Percentiles rank a stretch among this genome's conserved stretches.
Evolutionary conservation across 2,329 filamentous ascomycete species (phyloP).

Genomic region (Mollisia scopiformis): DNA sequence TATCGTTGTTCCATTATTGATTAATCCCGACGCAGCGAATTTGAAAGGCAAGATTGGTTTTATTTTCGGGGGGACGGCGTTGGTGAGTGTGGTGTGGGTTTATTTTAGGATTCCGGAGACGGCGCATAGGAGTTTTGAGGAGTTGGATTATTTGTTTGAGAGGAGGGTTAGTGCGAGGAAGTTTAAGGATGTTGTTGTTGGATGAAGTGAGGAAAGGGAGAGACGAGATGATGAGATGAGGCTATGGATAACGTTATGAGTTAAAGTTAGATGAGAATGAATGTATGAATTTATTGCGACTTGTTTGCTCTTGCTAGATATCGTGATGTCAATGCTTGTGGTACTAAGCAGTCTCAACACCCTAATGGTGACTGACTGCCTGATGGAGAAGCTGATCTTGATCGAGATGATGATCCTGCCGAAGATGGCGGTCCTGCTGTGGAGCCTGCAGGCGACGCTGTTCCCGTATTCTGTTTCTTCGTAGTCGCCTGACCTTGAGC

Average conservation of each 20-base stretch:
- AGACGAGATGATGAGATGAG: neutral
- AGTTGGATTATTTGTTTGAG: slow-evolving; percentile 27
- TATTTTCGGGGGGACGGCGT: slow-evolving; percentile 41
- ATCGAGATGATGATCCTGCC: no score
- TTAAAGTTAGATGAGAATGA: neutral
- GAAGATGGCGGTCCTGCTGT: no score
- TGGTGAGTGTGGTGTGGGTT: slow-evolving; percentile 38
- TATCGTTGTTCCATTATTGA: slow-evolving; percentile 41
- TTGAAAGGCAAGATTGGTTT: slow-evolving; percentile 46
- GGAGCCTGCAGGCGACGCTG: neutral
- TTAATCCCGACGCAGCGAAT: slow-evolving; percentile 42
- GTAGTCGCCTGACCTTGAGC: neutral
- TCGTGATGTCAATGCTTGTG: no score
- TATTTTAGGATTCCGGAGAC: slow-evolving; percentile 44
- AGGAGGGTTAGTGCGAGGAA: slow-evolving; percentile 17
- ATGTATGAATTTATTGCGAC: no score
- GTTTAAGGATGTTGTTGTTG: slow-evolving; percentile 10
- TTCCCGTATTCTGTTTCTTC: neutral
- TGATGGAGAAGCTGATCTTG: no score
- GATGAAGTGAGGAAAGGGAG: no score
- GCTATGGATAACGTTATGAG: neutral
- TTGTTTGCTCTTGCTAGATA: no score
- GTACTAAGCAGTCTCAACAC: neutral
- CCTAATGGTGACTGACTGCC: neutral
- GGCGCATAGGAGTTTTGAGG: slow-evolving; percentile 24